phyloP scores from a whole-genome alignment of 2,329 filamentous ascomycete species.

The Talaromyces sp. region DNA sequence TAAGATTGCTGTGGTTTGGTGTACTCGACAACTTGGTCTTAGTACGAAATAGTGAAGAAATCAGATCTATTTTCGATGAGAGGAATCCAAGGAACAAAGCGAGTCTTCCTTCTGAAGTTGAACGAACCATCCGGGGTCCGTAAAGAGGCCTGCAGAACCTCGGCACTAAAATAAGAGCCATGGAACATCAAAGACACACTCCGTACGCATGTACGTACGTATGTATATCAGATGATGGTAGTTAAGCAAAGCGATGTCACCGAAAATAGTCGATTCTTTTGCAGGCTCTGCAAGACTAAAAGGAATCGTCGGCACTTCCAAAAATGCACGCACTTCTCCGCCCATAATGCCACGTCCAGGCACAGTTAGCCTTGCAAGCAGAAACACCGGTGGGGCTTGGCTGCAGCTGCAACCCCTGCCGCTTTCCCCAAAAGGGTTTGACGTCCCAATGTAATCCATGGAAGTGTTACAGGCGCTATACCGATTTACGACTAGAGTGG shows the following conservation, averaged over 20 bases:
- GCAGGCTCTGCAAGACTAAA: background rate
- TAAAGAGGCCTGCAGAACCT: background rate
- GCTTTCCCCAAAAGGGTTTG: constrained; percentile 9
- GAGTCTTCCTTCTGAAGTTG: background rate
- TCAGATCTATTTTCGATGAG: background rate
- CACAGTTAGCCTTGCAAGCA: background rate
- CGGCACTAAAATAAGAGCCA: background rate
- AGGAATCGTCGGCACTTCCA: background rate
- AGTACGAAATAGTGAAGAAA: background rate
- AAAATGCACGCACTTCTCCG: constrained; percentile 10
- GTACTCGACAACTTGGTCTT: background rate
- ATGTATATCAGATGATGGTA: background rate
- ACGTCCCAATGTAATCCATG: background rate
- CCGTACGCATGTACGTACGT: background rate
- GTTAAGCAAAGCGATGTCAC: constrained; percentile 1
- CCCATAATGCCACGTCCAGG: constrained; percentile 16
- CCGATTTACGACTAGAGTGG: background rate
- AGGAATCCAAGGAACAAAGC: background rate
- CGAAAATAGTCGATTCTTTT: constrained; percentile 2
- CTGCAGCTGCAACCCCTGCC: constrained; percentile 12
- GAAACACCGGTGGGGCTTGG: constrained; percentile 16
- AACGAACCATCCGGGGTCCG: background rate
- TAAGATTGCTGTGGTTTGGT: background rate
- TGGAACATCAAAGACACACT: background rate
- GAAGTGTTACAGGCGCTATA: constrained; percentile 1